Evolutionary conservation across 1,284 basidiomycete genomes (phyloP).

Genomic region (Leccinum subrobustum): DNA sequence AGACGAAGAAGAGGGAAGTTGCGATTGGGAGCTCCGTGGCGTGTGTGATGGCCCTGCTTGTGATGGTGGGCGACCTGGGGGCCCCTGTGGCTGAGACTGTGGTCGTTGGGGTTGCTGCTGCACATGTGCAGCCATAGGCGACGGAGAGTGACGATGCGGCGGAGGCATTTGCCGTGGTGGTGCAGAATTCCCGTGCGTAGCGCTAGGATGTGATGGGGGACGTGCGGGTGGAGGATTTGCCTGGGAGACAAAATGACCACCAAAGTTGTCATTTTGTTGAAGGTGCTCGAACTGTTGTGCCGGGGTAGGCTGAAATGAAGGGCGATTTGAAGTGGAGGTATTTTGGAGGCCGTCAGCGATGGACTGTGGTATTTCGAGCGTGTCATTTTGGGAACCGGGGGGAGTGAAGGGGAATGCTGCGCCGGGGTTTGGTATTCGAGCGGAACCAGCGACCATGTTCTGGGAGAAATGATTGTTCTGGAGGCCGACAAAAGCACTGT

Average conservation of each 20-base stretch:
- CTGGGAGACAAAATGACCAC: constrained; percentile 35
- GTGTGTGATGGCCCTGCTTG: constrained; percentile 38
- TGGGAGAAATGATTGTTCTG: constrained; percentile 42
- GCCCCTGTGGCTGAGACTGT: constrained; percentile 48
- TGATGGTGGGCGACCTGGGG: constrained; percentile 37
- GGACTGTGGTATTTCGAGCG: constrained; percentile 38
- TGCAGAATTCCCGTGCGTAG: constrained; percentile 30
- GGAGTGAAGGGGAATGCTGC: constrained; percentile 40
- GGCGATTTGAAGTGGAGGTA: constrained; percentile 36
- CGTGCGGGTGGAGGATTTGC: constrained; percentile 38
- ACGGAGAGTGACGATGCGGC: constrained; percentile 43
- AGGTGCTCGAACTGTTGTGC: constrained; percentile 57
- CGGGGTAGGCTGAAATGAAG: constrained; percentile 51
- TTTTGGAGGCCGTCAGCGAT: constrained; percentile 43
- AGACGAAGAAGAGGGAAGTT: constrained; percentile 36
- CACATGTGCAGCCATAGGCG: constrained; percentile 35
- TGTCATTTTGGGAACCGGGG: constrained; percentile 41
- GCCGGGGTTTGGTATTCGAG: constrained; percentile 41
- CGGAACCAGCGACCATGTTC: constrained; percentile 33
- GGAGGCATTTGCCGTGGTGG: constrained; percentile 35
- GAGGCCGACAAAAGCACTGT: constrained; percentile 46
- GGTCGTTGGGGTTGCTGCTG: constrained; percentile 46
- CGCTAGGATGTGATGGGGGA: constrained; percentile 45
- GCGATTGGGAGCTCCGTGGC: constrained; percentile 34
- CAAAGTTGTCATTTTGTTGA: constrained; percentile 38